Evolutionary conservation across 768 basidiomycete genomes (phyloP), one percentile per base, ranked within the genome.

Genomic region (Rhodotorula babjevae): DNA sequence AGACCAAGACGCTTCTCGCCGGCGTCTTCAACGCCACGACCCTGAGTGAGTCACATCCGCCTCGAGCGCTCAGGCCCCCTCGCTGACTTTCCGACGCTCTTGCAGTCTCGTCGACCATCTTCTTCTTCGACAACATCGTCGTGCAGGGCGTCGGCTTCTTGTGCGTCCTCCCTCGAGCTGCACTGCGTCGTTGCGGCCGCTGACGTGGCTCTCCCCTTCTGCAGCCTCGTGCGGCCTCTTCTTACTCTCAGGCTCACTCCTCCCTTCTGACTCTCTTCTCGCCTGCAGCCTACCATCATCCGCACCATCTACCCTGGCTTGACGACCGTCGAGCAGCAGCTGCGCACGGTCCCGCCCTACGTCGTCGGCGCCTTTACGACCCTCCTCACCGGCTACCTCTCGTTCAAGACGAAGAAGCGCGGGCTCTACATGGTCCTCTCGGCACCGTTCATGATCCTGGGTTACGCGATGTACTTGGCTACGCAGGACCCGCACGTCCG

Each of bases 91-190:
- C 11, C 25, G 25, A 6, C 25, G 25, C 50, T 52, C 47, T 23
- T 23, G 11, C 50, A 52, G 62, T 71, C 23, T 59, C 63, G 27
- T 63, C 73, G 8, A 57, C 46, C 10, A 76, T 77, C 62, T 79
- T 78, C 77, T 49, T 79, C 36, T 69, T 79, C 52, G 71, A 77
- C 75, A 79, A 79, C 69, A 78, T 79, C 23, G 53, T 60, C 19
- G 60, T 33, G 15, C 56, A 33, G 31, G 56, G 31, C 18, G 50
- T 74, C 31, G 68, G 72, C 7, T 73, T 73, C 63, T 72, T 72
- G 50, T 52, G 23, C 50, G 50, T 52, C 23, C 50, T 10, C 21
- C 47, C 44, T 19, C 21, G 36, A 36, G 9, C 3, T 10, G 47
- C 7, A 19, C 47, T 21, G 12, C 47, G 4, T 18, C 7, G 18